Evolutionary conservation across 2,329 filamentous ascomycete species (phyloP).

Genomic region (Beauveria varroae): DNA sequence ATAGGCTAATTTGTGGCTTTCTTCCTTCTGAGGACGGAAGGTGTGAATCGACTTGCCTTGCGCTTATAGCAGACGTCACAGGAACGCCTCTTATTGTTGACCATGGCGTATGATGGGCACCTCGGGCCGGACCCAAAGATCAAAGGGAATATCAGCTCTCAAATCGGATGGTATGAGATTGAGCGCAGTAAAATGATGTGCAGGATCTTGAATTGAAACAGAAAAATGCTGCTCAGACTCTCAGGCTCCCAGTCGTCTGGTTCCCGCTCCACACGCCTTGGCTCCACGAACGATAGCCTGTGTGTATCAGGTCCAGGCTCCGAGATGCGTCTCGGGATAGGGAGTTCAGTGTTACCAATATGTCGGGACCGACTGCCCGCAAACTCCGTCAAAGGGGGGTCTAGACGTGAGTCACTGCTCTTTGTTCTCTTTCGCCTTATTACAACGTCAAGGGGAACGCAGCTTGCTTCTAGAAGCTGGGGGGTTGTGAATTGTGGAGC

Average conservation of each 20-base stretch:
- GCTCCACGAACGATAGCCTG: not conserved
- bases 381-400: not conserved
- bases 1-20: not conserved
- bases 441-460: not conserved
- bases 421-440: not conserved
- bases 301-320: not conserved
- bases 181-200: not conserved
- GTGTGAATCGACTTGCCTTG: constrained; percentile 30
- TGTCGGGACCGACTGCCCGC: not conserved
- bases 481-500: not conserved
- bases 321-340: not conserved
- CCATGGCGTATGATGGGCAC: not conserved
- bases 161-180: not conserved
- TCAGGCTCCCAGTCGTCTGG: not conserved
- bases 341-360: not conserved
- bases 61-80: constrained; percentile 42
- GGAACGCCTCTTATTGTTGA: constrained; percentile 21
- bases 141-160: not conserved
- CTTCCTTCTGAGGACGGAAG: not conserved
- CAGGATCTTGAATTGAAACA: not conserved
- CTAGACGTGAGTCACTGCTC: not conserved
- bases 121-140: not conserved
- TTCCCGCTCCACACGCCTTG: not conserved
- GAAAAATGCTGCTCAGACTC: not conserved
- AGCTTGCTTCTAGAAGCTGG: not conserved